Evolutionary conservation across 345 rosid genomes (phyloP).

Genomic region (Dimocarpus longan): DNA sequence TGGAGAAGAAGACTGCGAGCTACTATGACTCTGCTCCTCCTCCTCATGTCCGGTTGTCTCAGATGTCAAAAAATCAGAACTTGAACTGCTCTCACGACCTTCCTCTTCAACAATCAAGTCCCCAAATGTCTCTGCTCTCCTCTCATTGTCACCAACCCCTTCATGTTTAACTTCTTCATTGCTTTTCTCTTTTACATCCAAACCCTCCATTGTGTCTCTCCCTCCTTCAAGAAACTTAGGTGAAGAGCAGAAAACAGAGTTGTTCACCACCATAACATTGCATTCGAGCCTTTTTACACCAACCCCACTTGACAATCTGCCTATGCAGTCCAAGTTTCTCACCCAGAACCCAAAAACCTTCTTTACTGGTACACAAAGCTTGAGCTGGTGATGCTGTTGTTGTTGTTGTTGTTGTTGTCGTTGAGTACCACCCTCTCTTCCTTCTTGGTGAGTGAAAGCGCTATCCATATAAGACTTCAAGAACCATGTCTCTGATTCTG

Average conservation of each 20-base stretch:
- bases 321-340: conserved; percentile 34
- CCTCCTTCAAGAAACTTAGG: conserved; percentile 38
- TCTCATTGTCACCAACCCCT: conserved; percentile 28
- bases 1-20: conserved; percentile 65
- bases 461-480: conserved; percentile 46
- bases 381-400: conserved; percentile 32
- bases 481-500: conserved; percentile 36
- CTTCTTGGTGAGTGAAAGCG: conserved; percentile 50
- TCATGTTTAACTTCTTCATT: conserved; percentile 36
- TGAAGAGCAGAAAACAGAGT: conserved; percentile 48
- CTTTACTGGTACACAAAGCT: conserved; percentile 41
- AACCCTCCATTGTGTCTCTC: conserved; percentile 45
- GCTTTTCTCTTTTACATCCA: conserved; percentile 29
- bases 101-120: conserved; percentile 56
- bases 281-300: conserved; percentile 36
- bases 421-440: conserved; percentile 31
- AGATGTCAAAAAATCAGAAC: conserved; percentile 72
- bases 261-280: conserved; percentile 48
- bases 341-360: conserved; percentile 41
- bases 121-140: conserved; percentile 45
- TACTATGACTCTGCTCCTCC: conserved; percentile 63
- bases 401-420: conserved; percentile 28
- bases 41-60: conserved; percentile 57
- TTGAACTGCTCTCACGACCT: conserved; percentile 69
- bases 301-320: conserved; percentile 36